Base-by-base conservation (phyloP, 805 yeast genomes). In the Kregervanrija fluxuum region DNA sequence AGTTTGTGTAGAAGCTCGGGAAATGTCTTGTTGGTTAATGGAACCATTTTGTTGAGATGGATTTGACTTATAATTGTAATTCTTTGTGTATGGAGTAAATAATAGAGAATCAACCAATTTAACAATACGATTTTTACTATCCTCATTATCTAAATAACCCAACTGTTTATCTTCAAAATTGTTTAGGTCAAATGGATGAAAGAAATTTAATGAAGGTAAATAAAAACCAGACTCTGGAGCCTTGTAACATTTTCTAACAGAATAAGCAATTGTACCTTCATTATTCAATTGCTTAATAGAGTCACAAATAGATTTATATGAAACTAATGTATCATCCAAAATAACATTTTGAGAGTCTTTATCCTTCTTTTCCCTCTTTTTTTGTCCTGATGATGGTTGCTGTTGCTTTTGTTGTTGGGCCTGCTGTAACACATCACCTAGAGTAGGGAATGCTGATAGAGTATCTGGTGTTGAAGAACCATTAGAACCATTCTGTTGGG, bases 381-480 rank as follows among this genome's bases (percentile, higher is more conserved):
- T 57, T 2, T 33, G 43, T 11, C 31, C 31, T 10, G 44, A 15
- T 11, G 44, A 15, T 22, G 30, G 34, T 17, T 34, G 38, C 32
- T 47, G 46, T 53, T 63, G 32, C 51, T 64, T 42, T 50, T 65
- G 62, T 56, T 65, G 54, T 53, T 54, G 44, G 48, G 58, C 62
- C 52, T 66, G 48, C 30, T 50, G 53, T 17, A 50, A 13, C 4
- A 46, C 54, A 36, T 52, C 57, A 17, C 51, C 50, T 48, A 79
- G 65, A 1, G 84, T 71, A 40, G 85, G 82, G 69, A 80, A 79
- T 2, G 83, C 76, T 4, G 48, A 40, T 14, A 44, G 28, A 12
- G 40, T 41, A 3, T 44, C 45, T 8, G 50, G 5, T 4, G 44
- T 40, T 37, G 43, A 37, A 33, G 33, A n/a, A 31, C 44, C 39